Evolutionary conservation across 768 basidiomycete genomes (phyloP).

Genomic region (Dioszegia hungarica): DNA sequence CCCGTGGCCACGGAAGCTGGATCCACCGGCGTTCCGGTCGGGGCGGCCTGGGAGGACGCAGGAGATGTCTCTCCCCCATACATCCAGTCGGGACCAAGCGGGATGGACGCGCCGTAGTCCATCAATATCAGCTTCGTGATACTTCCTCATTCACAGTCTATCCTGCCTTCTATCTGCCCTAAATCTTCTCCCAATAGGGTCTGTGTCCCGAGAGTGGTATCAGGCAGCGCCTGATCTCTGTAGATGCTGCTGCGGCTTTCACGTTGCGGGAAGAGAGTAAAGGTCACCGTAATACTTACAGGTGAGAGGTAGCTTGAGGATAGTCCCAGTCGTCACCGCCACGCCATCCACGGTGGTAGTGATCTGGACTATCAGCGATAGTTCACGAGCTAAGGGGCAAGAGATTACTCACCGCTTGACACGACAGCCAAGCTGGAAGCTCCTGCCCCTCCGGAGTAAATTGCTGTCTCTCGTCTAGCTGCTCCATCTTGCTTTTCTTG

Average conservation of each 20-base stretch:
- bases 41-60: neutral
- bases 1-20: too few relatives aligned
- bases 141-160: neutral
- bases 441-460: conserved; percentile 25
- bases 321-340: conserved; percentile 12
- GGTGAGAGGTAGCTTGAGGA: conserved; percentile 23
- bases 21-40: too few relatives aligned
- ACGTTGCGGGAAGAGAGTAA: too few relatives aligned
- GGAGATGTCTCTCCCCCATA: conserved; percentile 32
- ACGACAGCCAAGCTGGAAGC: conserved; percentile 29
- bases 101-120: conserved; percentile 37
- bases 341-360: conserved; percentile 15
- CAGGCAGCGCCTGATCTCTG: too few relatives aligned
- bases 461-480: conserved; percentile 1
- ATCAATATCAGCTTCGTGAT: conserved; percentile 4
- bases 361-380: conserved; percentile 1
- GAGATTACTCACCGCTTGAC: conserved; percentile 17
- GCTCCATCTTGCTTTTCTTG: conserved; percentile 6
- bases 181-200: too few relatives aligned
- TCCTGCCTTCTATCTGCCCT: too few relatives aligned
- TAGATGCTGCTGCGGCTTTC: too few relatives aligned
- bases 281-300: too few relatives aligned
- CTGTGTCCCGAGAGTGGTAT: too few relatives aligned
- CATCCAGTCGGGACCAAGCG: conserved; percentile 26
- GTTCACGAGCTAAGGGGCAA: neutral